Percentiles rank a stretch among this genome's conserved stretches.
Conservation (phyloP, 352 stramenopile species). For the Globisporangium parvum region DNA sequence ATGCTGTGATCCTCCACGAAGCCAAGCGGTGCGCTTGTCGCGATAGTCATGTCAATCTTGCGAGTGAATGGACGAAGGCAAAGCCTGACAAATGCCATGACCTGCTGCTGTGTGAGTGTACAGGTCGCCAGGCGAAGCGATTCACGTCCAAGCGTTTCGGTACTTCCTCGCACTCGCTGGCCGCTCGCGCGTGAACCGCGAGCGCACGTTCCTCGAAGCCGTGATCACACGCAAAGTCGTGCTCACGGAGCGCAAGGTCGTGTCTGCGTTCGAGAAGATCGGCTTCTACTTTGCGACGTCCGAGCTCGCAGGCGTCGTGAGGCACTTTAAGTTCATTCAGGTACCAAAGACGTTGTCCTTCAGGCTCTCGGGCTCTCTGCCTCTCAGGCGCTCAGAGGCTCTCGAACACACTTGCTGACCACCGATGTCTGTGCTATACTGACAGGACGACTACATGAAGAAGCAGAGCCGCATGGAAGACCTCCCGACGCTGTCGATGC, state of each 20-base stretch:
- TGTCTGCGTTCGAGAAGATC: slow-evolving; percentile 39
- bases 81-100: background rate
- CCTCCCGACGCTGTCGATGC: slow-evolving; percentile 51
- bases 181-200: slow-evolving; percentile 33
- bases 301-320: slow-evolving; percentile 45
- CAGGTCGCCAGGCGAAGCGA: slow-evolving; percentile 46
- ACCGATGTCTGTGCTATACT: too few relatives aligned
- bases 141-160: slow-evolving; percentile 50
- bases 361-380: too few relatives aligned
- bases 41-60: background rate
- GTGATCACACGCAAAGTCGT: slow-evolving; percentile 59
- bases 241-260: slow-evolving; percentile 54
- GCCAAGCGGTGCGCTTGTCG: slow-evolving; percentile 33
- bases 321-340: slow-evolving; percentile 44
- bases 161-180: slow-evolving; percentile 47
- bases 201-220: slow-evolving; percentile 50
- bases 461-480: slow-evolving; percentile 54
- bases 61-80: background rate
- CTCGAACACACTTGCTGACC: too few relatives aligned
- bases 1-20: slow-evolving; percentile 46
- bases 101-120: background rate
- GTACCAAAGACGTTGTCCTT: slow-evolving; percentile 5
- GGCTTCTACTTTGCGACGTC: slow-evolving; percentile 44
- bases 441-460: slow-evolving; percentile 38
- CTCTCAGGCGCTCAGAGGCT: too few relatives aligned